Evolutionary conservation across 805 yeast species (phyloP), one percentile per base, ranked within the genome.

Genomic region (Yamadazyma takamatsuzukensis): DNA sequence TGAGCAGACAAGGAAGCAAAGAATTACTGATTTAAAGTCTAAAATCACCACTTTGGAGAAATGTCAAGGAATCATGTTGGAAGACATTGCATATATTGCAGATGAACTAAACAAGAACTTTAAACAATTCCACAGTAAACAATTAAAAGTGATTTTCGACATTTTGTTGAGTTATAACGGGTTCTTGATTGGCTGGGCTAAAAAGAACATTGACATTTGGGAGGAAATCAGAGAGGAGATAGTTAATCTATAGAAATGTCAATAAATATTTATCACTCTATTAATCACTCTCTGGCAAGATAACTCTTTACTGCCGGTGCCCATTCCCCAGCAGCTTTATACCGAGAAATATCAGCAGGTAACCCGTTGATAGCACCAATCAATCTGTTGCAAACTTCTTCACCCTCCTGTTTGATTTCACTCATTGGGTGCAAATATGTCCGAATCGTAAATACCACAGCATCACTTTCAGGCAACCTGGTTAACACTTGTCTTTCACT

Each of bases 281-380:
- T 9, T 26, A 26, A 7, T 19, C 29, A 15, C 22, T 22, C 13
- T n/a, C n/a, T n/a, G n/a, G n/a, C n/a, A n/a, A 54, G 39, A 33
- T 53, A 56, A 29, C 48, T 37, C n/a, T 43, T 61, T 0, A 76
- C 80, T 0, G 89, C 81, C 1, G 74, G 74, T 0, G 88, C 86
- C 88, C 93, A 83, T 41, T 65, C 78, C 2, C 69, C 68, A 19
- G 75, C 67, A 37, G 75, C 67, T 53, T 84, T 84, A 59, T 84
- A 84, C 17, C 61, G 59, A 1, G 78, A 76, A 36, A 83, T 53
- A 16, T 64, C 74, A 3, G 64, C 75, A 6, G 82, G 80, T 49
- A 83, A 67, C 0, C 78, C 81, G 15, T 72, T 71, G 21, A 85
- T 73, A 2, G 88, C 86, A 6, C 76, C 80, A 28, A 68, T 61